Conservation (phyloP, 176 grass and related monocot species). For the Paspalum vaginatum region DNA sequence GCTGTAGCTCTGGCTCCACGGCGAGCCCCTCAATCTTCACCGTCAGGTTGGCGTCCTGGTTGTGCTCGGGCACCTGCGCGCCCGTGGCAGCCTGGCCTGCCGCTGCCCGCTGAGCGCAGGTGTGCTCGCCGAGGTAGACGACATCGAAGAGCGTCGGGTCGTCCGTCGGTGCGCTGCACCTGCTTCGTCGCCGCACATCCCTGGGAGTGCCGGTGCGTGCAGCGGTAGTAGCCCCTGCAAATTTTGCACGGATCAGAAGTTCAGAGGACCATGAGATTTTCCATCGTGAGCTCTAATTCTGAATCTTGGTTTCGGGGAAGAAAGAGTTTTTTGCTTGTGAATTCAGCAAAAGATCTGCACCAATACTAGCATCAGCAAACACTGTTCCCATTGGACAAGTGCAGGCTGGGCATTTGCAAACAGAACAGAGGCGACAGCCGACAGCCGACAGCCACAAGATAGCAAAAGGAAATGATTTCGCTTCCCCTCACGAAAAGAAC, state of each 20-base stretch:
- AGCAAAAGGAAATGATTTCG: slow-evolving; percentile 11
- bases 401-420: background rate
- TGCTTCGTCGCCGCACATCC: slow-evolving; percentile 66
- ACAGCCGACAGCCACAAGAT: background rate
- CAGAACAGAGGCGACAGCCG: background rate
- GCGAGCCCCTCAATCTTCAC: slow-evolving; percentile 48
- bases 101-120: slow-evolving; percentile 41
- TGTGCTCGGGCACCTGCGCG: slow-evolving; percentile 3
- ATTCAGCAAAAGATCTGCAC: background rate
- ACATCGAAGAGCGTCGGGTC: slow-evolving; percentile 65
- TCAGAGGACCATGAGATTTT: background rate
- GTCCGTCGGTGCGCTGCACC: slow-evolving; percentile 65
- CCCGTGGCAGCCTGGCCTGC: background rate
- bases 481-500: background rate
- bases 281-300: background rate
- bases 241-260: background rate
- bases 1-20: background rate
- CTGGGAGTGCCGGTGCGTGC: slow-evolving; percentile 50
- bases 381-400: background rate
- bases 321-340: background rate
- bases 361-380: background rate
- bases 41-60: slow-evolving; percentile 29
- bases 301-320: background rate
- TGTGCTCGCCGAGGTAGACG: slow-evolving; percentile 62
- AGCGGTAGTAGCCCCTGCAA: slow-evolving; percentile 74